Percentiles rank a stretch among this genome's conserved stretches.
Evolutionary conservation across 306 rosid species (phyloP).

Genomic region (Trifolium dubium): DNA sequence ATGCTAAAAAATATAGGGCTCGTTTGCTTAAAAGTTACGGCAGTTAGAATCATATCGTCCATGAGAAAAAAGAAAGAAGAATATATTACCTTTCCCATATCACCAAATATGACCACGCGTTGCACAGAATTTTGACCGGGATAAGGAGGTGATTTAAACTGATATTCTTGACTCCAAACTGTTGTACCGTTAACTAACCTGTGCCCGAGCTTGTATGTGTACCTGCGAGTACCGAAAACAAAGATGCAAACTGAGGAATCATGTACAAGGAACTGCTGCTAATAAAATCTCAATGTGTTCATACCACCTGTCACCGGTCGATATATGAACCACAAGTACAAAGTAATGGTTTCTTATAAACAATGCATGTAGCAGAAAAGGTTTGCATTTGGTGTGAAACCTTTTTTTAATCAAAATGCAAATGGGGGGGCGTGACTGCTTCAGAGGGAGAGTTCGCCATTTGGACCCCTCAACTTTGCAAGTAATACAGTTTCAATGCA

Average conservation of each 20-base stretch:
- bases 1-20: constrained; percentile 3
- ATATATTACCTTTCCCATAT: constrained; percentile 87
- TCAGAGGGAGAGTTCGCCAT: neutral
- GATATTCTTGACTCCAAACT: constrained; percentile 73
- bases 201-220: constrained; percentile 82
- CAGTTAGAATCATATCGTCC: constrained; percentile 21
- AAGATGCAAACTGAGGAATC: constrained; percentile 18
- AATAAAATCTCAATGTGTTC: constrained; percentile 4
- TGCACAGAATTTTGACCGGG: constrained; percentile 94
- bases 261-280: constrained; percentile 21
- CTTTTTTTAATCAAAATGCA: neutral
- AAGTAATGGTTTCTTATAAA: neutral
- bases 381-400: neutral
- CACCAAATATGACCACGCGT: constrained; percentile 86
- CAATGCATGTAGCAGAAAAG: neutral
- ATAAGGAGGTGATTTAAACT: constrained; percentile 85
- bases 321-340: neutral
- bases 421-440: neutral
- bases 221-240: constrained; percentile 50
- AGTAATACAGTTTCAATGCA: too few species aligned
- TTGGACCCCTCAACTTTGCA: neutral
- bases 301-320: neutral
- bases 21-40: neutral
- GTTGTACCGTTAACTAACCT: constrained; percentile 61
- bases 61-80: constrained; percentile 34